Evolutionary conservation across 2,329 filamentous ascomycete species (phyloP).

Genomic region (Colletotrichum sp.): DNA sequence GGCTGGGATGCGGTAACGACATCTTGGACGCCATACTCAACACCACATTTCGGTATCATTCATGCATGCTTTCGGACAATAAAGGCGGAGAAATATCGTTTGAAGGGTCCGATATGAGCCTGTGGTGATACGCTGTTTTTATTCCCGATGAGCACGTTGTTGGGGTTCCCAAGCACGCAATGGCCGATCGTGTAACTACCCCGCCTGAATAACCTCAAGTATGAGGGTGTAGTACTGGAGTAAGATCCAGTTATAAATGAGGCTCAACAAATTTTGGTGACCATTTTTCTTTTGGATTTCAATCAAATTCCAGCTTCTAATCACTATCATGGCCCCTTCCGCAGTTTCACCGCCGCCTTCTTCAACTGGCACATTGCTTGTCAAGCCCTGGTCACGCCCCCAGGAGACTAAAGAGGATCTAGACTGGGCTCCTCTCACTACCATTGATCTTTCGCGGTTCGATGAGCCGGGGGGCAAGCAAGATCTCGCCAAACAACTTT

Average conservation of each 20-base stretch:
- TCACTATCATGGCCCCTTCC: background rate
- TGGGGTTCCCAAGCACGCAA: background rate
- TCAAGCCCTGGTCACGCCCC: background rate
- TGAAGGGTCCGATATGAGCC: background rate
- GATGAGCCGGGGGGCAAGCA: background rate
- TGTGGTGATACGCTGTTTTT: background rate
- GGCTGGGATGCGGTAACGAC: background rate
- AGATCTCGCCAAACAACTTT: background rate
- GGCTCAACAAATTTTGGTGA: background rate
- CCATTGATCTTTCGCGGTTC: background rate
- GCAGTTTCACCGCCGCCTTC: background rate
- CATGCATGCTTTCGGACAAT: background rate
- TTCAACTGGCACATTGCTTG: background rate
- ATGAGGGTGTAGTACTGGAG: background rate
- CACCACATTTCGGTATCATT: background rate
- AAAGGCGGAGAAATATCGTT: background rate
- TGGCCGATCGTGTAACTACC: background rate
- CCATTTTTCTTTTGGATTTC: background rate
- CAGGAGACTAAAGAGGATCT: background rate
- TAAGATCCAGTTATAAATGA: background rate
- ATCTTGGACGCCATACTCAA: background rate
- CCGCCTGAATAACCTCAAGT: background rate
- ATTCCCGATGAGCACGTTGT: background rate
- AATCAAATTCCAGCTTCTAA: background rate
- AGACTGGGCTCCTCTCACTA: background rate